A percentile compares a stretch with the other conserved stretches of the same genome.
phyloP scores from a whole-genome alignment of 1,284 basidiomycete genomes.

The Mycosarcoma maydis region DNA sequence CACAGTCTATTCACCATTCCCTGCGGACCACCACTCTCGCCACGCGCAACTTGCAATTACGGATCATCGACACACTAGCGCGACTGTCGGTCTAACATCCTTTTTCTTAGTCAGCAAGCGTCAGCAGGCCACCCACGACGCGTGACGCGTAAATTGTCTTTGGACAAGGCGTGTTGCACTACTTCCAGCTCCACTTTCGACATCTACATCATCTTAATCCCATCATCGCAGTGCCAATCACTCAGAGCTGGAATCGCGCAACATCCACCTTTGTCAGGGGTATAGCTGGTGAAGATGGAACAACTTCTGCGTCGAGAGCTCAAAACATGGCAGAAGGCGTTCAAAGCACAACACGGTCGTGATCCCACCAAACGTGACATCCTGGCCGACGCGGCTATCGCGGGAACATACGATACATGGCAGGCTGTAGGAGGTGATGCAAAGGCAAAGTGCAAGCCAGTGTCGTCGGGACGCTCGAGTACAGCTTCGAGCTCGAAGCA shows the following conservation, averaged over 20 bases:
- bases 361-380: conserved; percentile 59
- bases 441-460: conserved; percentile 3
- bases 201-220: background rate
- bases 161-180: no score
- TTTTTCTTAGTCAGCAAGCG: conserved; percentile 6
- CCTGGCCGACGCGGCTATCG: conserved; percentile 44
- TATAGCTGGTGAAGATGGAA: conserved; percentile 31
- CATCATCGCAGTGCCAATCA: no score
- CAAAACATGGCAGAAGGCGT: conserved; percentile 44
- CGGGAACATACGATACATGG: conserved; percentile 58
- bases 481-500: conserved; percentile 19
- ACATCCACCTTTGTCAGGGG: background rate
- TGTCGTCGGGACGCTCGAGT: background rate
- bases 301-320: conserved; percentile 44
- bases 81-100: no score
- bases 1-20: no score
- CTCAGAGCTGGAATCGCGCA: no score
- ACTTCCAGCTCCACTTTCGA: background rate
- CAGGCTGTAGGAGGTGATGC: conserved; percentile 41
- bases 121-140: background rate
- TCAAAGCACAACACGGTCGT: conserved; percentile 48
- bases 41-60: no score
- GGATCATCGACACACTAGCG: no score
- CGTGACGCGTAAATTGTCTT: conserved; percentile 20
- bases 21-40: no score